phyloP scores from a whole-genome alignment of 2,329 filamentous ascomycete genomes.

The Aspergillus hortae region DNA sequence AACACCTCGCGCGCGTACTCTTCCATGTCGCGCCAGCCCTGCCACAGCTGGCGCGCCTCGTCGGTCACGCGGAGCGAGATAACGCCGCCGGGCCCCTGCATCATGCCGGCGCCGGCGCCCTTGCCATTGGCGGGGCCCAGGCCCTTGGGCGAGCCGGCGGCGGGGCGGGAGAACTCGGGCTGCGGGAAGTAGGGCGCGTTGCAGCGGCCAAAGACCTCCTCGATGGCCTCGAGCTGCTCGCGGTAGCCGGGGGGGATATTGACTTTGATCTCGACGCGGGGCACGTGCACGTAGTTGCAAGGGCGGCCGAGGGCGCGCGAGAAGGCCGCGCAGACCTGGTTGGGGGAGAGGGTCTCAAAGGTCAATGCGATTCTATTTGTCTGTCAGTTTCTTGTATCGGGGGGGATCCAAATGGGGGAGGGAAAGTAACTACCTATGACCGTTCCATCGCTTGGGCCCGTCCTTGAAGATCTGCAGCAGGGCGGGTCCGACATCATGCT shows the following conservation, averaged over 20 bases:
- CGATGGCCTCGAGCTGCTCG: slow-evolving; percentile 71
- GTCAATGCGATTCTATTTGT: slow-evolving; percentile 71
- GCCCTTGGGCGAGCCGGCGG: slow-evolving; percentile 36
- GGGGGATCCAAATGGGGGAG: too few species aligned
- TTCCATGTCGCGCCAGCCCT: slow-evolving; percentile 83
- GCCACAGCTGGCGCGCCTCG: slow-evolving; percentile 80
- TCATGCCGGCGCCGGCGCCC: slow-evolving; percentile 44
- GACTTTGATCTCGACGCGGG: slow-evolving; percentile 74
- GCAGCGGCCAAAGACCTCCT: slow-evolving; percentile 56
- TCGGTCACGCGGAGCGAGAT: slow-evolving; percentile 66
- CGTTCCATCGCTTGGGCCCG: slow-evolving; percentile 78
- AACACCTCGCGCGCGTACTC: slow-evolving; percentile 96
- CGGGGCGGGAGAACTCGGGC: slow-evolving; percentile 49
- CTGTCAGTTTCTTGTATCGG: too few species aligned
- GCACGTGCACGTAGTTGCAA: slow-evolving; percentile 72
- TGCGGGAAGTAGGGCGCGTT: slow-evolving; percentile 63
- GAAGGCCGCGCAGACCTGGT: slow-evolving; percentile 78
- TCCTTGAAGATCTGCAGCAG: slow-evolving; percentile 95
- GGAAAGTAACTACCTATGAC: slow-evolving; percentile 47
- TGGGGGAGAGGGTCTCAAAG: slow-evolving; percentile 82
- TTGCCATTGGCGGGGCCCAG: slow-evolving; percentile 36
- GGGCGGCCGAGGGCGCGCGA: slow-evolving; percentile 71
- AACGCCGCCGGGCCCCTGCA: slow-evolving; percentile 51
- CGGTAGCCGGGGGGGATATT: slow-evolving; percentile 84
- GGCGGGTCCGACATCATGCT: slow-evolving; percentile 91